Evolutionary conservation across 495 filamentous ascomycete species (phyloP).

Genomic region (Lindgomyces ingoldianus): DNA sequence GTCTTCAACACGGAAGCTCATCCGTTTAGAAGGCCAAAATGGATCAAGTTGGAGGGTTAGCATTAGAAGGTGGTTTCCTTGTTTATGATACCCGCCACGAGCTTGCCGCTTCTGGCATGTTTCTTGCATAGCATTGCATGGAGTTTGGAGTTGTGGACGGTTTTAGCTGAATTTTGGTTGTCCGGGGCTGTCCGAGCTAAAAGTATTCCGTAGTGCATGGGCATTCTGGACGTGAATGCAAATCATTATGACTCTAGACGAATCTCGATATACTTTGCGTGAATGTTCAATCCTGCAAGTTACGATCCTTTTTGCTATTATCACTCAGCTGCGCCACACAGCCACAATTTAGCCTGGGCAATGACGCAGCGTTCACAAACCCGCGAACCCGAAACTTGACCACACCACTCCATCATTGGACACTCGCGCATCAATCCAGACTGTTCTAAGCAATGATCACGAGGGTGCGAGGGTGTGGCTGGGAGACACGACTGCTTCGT

Average conservation of each 20-base stretch:
- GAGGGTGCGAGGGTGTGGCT: constrained; percentile 15
- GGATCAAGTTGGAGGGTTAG: constrained; percentile 1
- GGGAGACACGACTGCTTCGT: constrained; percentile 5
- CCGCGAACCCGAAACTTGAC: neutral
- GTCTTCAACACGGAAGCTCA: constrained; percentile 65
- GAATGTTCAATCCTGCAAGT: too few relatives aligned
- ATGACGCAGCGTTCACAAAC: constrained; percentile 12
- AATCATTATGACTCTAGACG: too few relatives aligned
- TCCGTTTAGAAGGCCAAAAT: constrained; percentile 54
- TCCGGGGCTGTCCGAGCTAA: too few relatives aligned
- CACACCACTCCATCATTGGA: constrained; percentile 1
- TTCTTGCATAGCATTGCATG: constrained; percentile 1
- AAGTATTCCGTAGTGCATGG: too few relatives aligned
- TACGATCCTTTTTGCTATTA: too few relatives aligned
- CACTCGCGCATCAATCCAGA: neutral
- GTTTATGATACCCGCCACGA: constrained; percentile 8
- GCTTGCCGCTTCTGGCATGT: neutral
- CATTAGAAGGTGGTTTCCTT: neutral
- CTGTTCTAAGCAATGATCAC: constrained; percentile 14
- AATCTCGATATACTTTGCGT: too few relatives aligned
- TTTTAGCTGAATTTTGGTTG: neutral
- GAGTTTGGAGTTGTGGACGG: constrained; percentile 2
- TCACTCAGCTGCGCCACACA: constrained; percentile 19
- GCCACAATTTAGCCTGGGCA: constrained; percentile 1
- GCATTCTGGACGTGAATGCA: too few relatives aligned